Evolutionary conservation across 345 rosid species (phyloP), one percentile per base, ranked within the genome.

Genomic region (Salix koriyanagi): DNA sequence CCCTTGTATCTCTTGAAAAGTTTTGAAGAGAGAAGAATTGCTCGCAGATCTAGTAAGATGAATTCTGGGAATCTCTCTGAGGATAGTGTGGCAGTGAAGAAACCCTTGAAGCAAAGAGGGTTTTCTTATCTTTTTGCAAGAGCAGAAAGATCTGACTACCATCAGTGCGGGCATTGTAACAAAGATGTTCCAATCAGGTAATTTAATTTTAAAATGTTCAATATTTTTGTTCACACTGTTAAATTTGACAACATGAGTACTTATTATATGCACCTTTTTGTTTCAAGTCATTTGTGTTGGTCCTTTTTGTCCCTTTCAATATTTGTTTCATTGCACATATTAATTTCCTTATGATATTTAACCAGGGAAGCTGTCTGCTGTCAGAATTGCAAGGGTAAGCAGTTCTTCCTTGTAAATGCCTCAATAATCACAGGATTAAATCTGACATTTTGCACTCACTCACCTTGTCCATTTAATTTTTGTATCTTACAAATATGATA

Each of bases 1-100:
- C 99, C 99, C 64, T 86, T 96, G 90, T 91, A 96, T 92, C 91
- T 96, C 74, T 61, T 96, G 88, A 96, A 88, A 88, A 85, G 85
- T 83, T 96, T 90, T 84, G 99, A 96, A 87, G 97, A 96, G 93
- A 96, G 85, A 87, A 91, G 86, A 81, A 86, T 89, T 78, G 86
- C 90, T 41, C 92, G 94, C 61, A 88, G 84, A 77, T 77, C 87
- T 71, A 74, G 76, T 77, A 88, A 86, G 84, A 67, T 75, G 74
- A 67, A 80, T 77, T 78, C 90, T 78, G 85, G 52, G 66, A 89
- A 85, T 74, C 78, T 76, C 76, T 75, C 80, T 69, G 89, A 83
- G 77, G 73, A 81, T 77, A 65, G 60, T 74, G 78, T 65, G 69
- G 78, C 46, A 65, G 70, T 60, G 67, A 87, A 82, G 82, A 86